phyloP scores from a whole-genome alignment of 805 yeast genomes.

The Saccharomycopsis schoenii region DNA sequence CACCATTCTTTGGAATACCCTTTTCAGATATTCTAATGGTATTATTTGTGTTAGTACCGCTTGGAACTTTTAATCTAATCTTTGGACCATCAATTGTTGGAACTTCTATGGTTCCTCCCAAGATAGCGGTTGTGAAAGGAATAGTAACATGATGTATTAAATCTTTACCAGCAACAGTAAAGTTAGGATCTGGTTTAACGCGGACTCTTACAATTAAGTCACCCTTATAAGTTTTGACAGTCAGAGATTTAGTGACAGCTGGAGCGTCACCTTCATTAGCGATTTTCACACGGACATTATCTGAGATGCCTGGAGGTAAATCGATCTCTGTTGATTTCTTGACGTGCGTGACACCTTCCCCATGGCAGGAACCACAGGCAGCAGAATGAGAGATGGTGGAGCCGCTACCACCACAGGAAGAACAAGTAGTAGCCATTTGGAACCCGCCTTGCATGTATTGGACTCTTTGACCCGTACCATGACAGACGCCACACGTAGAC shows the following conservation, averaged over 20 bases:
- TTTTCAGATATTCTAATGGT: conserved; percentile 68
- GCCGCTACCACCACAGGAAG: conserved; percentile 81
- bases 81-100: conserved; percentile 81
- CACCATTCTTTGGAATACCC: conserved; percentile 67
- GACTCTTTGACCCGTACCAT: conserved; percentile 86
- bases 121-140: conserved; percentile 91
- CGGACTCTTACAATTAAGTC: conserved; percentile 77
- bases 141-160: conserved; percentile 57
- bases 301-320: conserved; percentile 80
- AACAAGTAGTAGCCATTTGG: conserved; percentile 93
- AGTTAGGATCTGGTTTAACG: conserved; percentile 65
- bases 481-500: conserved; percentile 75
- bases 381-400: conserved; percentile 58
- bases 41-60: conserved; percentile 76
- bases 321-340: conserved; percentile 69
- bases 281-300: conserved; percentile 77
- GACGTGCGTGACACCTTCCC: conserved; percentile 71
- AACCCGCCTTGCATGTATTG: conserved; percentile 86
- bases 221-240: conserved; percentile 64
- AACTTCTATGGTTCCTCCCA: conserved; percentile 85
- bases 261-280: conserved; percentile 91
- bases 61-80: conserved; percentile 67
- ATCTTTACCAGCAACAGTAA: conserved; percentile 57
- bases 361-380: conserved; percentile 74
- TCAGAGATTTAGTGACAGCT: conserved; percentile 59